Conservation (phyloP, 495 filamentous ascomycete genomes). For the Parathielavia hyrcaniae region DNA sequence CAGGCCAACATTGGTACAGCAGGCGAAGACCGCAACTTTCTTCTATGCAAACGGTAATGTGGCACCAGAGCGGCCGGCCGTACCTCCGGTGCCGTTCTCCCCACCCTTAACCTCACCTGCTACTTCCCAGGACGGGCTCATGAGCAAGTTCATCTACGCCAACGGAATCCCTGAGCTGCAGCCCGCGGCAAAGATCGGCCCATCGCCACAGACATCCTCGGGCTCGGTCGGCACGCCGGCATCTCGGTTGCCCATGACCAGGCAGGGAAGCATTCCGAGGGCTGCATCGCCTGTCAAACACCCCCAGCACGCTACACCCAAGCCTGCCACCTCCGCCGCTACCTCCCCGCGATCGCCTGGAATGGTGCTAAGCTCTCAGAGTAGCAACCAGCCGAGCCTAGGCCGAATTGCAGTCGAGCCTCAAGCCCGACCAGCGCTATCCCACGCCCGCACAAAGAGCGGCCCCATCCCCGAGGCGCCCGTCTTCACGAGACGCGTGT, state of each 20-base stretch:
- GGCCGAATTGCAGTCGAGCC: constrained; percentile 7
- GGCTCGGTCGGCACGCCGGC: constrained; percentile 40
- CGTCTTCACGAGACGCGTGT: constrained; percentile 22
- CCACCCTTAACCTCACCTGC: constrained; percentile 32
- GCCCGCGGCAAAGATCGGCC: constrained; percentile 21
- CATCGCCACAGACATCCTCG: constrained; percentile 28
- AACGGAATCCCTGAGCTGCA: constrained; percentile 47
- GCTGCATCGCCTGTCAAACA: constrained; percentile 42
- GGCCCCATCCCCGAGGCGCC: constrained; percentile 27
- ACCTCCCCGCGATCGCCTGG: constrained; percentile 24
- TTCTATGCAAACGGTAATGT: constrained; percentile 49
- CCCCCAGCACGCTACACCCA: constrained; percentile 25
- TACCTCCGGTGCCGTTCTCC: constrained; percentile 29
- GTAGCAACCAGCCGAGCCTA: constrained; percentile 6
- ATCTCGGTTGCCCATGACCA: constrained; percentile 33
- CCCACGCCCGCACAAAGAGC: constrained; percentile 24
- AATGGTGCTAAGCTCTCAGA: constrained; percentile 4
- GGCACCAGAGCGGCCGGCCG: constrained; percentile 24
- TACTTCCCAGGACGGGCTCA: constrained; percentile 30
- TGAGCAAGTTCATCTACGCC: constrained; percentile 74
- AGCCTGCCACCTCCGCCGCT: constrained; percentile 14
- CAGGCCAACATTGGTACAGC: constrained; percentile 24
- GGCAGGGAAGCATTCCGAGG: constrained; percentile 31
- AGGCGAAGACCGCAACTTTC: constrained; percentile 46
- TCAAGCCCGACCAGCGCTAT: constrained; percentile 10